Base-by-base conservation (phyloP, 768 basidiomycete species). In the Agaricus subrufescens region DNA sequence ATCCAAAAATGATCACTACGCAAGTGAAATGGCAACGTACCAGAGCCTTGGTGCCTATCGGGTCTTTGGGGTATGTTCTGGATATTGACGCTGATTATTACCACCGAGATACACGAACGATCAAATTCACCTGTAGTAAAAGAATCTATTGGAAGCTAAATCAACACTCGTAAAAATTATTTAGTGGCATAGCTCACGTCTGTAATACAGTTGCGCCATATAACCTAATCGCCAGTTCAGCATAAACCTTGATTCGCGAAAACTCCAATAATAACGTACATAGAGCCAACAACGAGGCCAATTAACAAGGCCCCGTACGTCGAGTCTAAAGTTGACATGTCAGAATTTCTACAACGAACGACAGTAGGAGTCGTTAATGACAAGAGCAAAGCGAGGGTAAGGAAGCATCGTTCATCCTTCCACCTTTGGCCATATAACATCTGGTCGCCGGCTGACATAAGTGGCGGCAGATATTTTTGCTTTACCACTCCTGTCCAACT, bases 121-220 rank as follows among this genome's bases (percentile, higher is more conserved):
- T 44, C 38, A 29, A 46, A 4, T 14, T 46, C 60, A 75, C 76
- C 71, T 73, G 64, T 70, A 78, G 52, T 78, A 78, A 19, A 77
- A 62, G 59, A 72, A 76, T 34, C 76, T 78, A 43, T 23, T 14
- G 8, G 10, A 37, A 45, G 12, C 58, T 43, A 59, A 38, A 54
- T 40, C 14, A 29, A 40, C 29, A 14, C 15, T 45, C 37, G 3
- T 25, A 40, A 3, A 39, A 15, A 19, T 40, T 44, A 50, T 45
- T 31, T 19, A 23, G 23, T 2, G 1, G 15, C 40, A 29, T 51
- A 29, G 66, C 73, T 60, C 60, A 76, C 73, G 72, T 72, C 54
- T 76, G 73, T 23, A 79, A 62, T 31, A 79, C 60, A 6, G 78
- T 79, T 26, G 78, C 73, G 37, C 79, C 79, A 62, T 77, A 80